phyloP scores from a whole-genome alignment of 441 rosid species.

The Flueggea neowawraea region DNA sequence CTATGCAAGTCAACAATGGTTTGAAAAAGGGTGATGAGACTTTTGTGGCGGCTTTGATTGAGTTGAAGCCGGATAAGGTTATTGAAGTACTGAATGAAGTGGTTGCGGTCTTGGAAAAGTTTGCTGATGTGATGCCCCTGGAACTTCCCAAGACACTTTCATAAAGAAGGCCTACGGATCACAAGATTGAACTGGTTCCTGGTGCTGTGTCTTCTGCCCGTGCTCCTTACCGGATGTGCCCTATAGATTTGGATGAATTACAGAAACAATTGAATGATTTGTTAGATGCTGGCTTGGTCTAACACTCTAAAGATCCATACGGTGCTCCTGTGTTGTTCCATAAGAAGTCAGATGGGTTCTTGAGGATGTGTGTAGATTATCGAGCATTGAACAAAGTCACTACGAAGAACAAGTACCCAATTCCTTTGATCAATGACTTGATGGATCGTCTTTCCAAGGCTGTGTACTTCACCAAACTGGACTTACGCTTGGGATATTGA shows the following conservation, averaged over 20 bases:
- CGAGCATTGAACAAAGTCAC: background rate
- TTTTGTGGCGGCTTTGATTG: background rate
- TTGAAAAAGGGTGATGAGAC: background rate
- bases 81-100: background rate
- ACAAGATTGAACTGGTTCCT: background rate
- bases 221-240: fast-evolving
- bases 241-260: fast-evolving
- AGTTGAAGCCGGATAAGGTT: background rate
- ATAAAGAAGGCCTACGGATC: background rate
- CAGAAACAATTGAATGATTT: background rate
- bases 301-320: background rate
- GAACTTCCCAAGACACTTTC: background rate
- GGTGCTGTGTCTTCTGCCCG: fast-evolving
- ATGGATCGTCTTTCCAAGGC: background rate
- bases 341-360: background rate
- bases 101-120: background rate
- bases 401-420: conserved; percentile 6
- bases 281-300: fast-evolving
- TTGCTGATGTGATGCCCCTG: background rate
- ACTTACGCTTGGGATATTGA: background rate
- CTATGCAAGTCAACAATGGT: background rate
- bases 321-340: background rate
- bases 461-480: background rate
- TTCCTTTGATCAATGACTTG: background rate
- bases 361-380: conserved; percentile 6